Conservation (phyloP, 495 filamentous ascomycete genomes). For the Penicillium samsonianum region DNA sequence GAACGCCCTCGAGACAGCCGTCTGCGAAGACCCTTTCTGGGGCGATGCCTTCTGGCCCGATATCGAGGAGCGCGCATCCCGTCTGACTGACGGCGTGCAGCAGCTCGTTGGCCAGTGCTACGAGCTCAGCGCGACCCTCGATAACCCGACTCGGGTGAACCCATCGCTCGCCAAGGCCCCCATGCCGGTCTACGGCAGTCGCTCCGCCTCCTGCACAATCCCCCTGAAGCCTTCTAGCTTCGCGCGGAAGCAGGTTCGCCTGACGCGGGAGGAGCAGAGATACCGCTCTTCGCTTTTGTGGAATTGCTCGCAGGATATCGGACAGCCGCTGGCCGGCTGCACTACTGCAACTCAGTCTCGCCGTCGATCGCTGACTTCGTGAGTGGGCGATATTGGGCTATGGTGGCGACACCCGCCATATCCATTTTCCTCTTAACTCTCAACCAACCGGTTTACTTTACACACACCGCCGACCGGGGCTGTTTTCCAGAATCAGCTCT, state of each 20-base stretch:
- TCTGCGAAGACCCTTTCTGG: conserved; percentile 58
- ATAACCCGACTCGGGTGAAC: conserved; percentile 27
- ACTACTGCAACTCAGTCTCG: conserved; percentile 24
- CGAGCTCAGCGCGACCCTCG: conserved; percentile 42
- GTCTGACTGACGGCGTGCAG: conserved; percentile 53
- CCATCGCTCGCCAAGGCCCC: conserved; percentile 26
- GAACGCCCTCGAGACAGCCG: conserved; percentile 51
- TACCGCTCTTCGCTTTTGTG: conserved; percentile 29
- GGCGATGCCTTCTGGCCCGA: conserved; percentile 56
- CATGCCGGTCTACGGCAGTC: conserved; percentile 17
- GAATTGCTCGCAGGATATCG: conserved; percentile 30
- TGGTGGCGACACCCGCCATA: not conserved
- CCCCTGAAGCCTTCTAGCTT: conserved; percentile 35
- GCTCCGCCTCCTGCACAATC: conserved; percentile 26
- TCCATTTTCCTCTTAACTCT: not conserved
- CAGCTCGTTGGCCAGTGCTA: conserved; percentile 56
- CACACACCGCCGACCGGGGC: not conserved
- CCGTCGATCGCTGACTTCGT: conserved; percentile 33
- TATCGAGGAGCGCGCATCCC: conserved; percentile 53
- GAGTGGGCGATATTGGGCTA: conserved; percentile 3
- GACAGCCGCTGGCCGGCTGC: conserved; percentile 23
- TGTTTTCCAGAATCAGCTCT: not conserved
- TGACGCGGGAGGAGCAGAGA: conserved; percentile 38
- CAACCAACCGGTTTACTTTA: not conserved
- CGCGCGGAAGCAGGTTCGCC: conserved; percentile 33